Evolutionary conservation across 495 filamentous ascomycete species (phyloP).

Genomic region (Aspergillus conjunctus): DNA sequence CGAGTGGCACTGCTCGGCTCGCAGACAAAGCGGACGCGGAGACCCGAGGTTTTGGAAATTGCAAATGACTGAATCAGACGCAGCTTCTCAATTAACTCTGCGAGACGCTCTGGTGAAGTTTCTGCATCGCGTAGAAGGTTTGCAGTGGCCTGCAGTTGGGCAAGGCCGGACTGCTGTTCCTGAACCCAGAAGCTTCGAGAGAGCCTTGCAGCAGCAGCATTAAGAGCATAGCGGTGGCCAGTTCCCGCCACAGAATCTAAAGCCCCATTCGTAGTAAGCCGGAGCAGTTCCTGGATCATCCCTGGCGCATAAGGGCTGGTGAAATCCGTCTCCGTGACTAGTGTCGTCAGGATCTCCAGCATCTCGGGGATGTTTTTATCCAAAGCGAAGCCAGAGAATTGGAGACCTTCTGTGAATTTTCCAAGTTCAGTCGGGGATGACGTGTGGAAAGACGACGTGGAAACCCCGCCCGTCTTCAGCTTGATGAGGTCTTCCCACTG

Average conservation of each 20-base stretch:
- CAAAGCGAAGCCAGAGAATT: slow-evolving; percentile 80
- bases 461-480: slow-evolving; percentile 91
- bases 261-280: slow-evolving; percentile 84
- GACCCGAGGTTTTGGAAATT: slow-evolving; percentile 53
- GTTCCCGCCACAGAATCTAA: slow-evolving; percentile 85
- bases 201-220: slow-evolving; percentile 78
- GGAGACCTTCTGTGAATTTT: slow-evolving; percentile 74
- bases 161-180: slow-evolving; percentile 83
- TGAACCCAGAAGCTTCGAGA: slow-evolving; percentile 66
- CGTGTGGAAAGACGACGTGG: slow-evolving; percentile 73
- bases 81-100: slow-evolving; percentile 79
- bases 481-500: slow-evolving; percentile 94
- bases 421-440: slow-evolving; percentile 72
- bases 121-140: slow-evolving; percentile 58
- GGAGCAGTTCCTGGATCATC: slow-evolving; percentile 82
- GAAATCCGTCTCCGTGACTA: slow-evolving; percentile 88
- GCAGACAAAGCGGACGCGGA: slow-evolving; percentile 88
- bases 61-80: slow-evolving; percentile 83
- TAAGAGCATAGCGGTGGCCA: slow-evolving; percentile 81
- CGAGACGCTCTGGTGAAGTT: slow-evolving; percentile 59
- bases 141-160: slow-evolving; percentile 85
- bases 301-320: slow-evolving; percentile 75
- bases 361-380: slow-evolving; percentile 88
- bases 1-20: slow-evolving; percentile 64
- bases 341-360: slow-evolving; percentile 79